Evolutionary conservation across 768 basidiomycete genomes (phyloP).

Genomic region (Auricularia cornea): DNA sequence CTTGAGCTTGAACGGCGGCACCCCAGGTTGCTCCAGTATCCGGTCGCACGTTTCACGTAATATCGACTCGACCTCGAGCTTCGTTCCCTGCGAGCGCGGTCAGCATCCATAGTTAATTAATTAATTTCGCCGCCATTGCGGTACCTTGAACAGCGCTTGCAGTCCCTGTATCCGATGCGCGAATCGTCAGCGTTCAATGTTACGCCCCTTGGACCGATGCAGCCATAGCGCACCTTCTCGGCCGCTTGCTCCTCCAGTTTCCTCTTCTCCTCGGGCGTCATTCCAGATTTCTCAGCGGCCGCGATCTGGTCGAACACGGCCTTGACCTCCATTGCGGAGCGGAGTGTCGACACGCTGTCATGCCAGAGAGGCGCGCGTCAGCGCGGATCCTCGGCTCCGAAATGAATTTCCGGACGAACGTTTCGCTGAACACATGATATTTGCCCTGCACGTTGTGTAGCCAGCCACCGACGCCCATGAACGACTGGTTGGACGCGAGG

Average conservation of each 20-base stretch:
- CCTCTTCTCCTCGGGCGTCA: conserved; percentile 68
- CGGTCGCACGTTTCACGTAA: conserved; percentile 83
- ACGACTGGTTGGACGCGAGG: conserved; percentile 59
- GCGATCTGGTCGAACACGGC: conserved; percentile 86
- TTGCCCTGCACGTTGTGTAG: conserved; percentile 86
- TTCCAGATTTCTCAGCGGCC: conserved; percentile 81
- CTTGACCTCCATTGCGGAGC: conserved; percentile 84
- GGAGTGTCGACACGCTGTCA: conserved; percentile 68
- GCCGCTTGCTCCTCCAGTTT: conserved; percentile 87
- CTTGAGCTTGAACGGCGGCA: conserved; percentile 47
- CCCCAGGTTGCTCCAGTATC: conserved; percentile 50
- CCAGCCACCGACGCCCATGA: conserved; percentile 86
- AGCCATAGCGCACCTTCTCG: conserved; percentile 48
- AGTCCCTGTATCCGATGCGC: conserved; percentile 36
- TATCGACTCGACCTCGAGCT: conserved; percentile 85
- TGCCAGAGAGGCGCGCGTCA: not conserved
- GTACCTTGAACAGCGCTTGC: conserved; percentile 82
- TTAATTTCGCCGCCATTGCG: not conserved
- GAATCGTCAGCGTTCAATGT: not conserved
- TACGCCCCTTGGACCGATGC: too few relatives aligned
- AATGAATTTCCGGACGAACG: conserved; percentile 40
- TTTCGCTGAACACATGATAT: conserved; percentile 90
- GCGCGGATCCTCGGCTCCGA: not conserved
- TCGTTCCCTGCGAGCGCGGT: conserved; percentile 54
- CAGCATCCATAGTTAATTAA: not conserved